Evolutionary conservation across 768 basidiomycete genomes (phyloP), one percentile per base, ranked within the genome.

Genomic region (Podaxis pistillaris): DNA sequence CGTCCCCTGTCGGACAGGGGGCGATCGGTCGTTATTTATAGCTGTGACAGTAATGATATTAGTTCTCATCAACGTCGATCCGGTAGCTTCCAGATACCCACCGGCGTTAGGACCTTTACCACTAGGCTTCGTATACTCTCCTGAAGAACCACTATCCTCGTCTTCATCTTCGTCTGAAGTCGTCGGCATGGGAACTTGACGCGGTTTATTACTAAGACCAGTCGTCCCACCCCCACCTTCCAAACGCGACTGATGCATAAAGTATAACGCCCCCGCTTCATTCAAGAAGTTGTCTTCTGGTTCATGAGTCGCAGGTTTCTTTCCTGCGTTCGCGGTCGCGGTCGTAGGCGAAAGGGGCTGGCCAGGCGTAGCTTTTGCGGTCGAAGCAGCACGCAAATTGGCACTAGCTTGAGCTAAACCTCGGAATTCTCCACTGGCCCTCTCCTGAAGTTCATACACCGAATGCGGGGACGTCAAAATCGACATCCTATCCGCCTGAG

Each of bases 261-360:
- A 89, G 73, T 83, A 90, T 47, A 90, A 71, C 12, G 88, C 86
- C 26, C 86, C 85, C 11, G 85, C 85, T 68, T 89, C 87, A 58
- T 71, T 71, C 41, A 70, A 64, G 38, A 88, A 71, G 72, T 76
- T 72, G 65, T 63, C 64, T 65, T 71, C 63, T 5, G 73, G 73
- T 41, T 77, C 76, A 44, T 72, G 59, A 6, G 59, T 52, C 40
- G 50, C 9, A 7, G 36, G 9, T n/a, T 28, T 30, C n/a, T 50
- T 59, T 7, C 59, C 50, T 17, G 59, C 24, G n/a, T 24, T 28
- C 36, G 13, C 17, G 40, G 50, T 12, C 37, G 49, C 22, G 3
- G 28, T 54, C 12, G 40, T 49, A 53, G 56, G 33, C 15, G 55
- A 40, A 17, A 17, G 55, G 37, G 40, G 22, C 30, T 38, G 51